phyloP scores from a whole-genome alignment of 108 stramenopile genomes.

The Skeletonema costatum region DNA sequence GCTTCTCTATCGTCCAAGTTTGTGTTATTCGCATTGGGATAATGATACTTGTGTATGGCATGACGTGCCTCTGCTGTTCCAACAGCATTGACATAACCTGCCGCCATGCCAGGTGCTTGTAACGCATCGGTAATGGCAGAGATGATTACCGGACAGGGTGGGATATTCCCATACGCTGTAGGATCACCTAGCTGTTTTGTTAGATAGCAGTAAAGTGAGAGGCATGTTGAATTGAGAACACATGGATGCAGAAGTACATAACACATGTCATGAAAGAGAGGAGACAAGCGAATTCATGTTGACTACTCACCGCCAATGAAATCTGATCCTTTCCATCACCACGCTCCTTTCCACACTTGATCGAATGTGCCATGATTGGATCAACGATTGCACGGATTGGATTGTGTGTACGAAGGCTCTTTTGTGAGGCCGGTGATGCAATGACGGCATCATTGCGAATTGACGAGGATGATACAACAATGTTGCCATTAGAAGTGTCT shows the following conservation, averaged over 20 bases:
- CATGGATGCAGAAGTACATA: not conserved
- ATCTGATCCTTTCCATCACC: conserved; percentile 77
- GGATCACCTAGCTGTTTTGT: conserved; percentile 78
- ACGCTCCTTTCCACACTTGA: conserved; percentile 52
- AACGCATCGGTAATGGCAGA: conserved; percentile 52
- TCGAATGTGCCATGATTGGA: conserved; percentile 62
- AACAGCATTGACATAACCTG: conserved; percentile 82
- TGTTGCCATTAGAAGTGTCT: not conserved
- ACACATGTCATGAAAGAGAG: not conserved
- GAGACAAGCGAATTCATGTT: not conserved
- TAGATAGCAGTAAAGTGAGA: not conserved
- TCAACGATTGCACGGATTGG: conserved; percentile 89
- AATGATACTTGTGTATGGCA: conserved; percentile 81
- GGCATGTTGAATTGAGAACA: not conserved
- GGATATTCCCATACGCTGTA: conserved; percentile 65
- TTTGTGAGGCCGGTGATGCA: conserved; percentile 55
- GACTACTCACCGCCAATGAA: conserved; percentile 79
- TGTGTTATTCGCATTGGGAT: conserved; percentile 10
- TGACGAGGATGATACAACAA: not conserved
- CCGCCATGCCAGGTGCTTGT: conserved; percentile 29
- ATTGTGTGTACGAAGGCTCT: conserved; percentile 76
- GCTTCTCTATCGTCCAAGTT: not conserved
- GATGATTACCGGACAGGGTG: conserved; percentile 63
- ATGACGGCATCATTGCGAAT: not conserved
- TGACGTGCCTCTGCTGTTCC: conserved; percentile 72